Evolutionary conservation across 2,329 filamentous ascomycete genomes (phyloP).

Genomic region (Alternaria atra): DNA sequence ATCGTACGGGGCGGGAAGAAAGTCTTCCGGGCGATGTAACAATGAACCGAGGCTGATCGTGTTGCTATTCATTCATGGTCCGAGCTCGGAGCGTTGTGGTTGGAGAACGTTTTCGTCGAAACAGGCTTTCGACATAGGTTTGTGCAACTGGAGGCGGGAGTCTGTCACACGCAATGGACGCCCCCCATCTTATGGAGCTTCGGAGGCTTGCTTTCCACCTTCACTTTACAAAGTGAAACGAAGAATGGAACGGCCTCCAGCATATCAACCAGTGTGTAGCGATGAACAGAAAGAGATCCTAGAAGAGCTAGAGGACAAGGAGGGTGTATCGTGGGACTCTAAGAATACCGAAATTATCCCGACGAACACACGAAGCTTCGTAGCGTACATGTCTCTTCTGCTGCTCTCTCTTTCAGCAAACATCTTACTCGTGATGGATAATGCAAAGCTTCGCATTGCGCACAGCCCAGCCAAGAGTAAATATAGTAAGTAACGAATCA

Average conservation of each 20-base stretch:
- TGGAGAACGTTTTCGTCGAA: constrained; percentile 12
- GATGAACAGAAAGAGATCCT: constrained; percentile 32
- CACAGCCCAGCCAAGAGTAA: constrained; percentile 28
- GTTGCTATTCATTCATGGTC: constrained; percentile 35
- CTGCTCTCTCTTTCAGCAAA: constrained; percentile 43
- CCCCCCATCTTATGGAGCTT: constrained; percentile 6
- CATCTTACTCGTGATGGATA: constrained; percentile 40
- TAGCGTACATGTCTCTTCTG: constrained; percentile 38
- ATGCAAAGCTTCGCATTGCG: constrained; percentile 30
- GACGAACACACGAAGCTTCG: constrained; percentile 36
- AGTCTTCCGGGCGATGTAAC: constrained; percentile 22
- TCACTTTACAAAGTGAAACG: constrained; percentile 2
- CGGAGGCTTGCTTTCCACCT: constrained; percentile 6
- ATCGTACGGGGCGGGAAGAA: constrained; percentile 20
- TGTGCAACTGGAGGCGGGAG: constrained; percentile 16
- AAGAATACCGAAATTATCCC: constrained; percentile 38
- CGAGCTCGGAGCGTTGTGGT: constrained; percentile 30
- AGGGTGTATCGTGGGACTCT: constrained; percentile 34
- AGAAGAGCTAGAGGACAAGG: constrained; percentile 34
- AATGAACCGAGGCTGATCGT: constrained; percentile 17
- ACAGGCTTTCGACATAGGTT: constrained; percentile 15
- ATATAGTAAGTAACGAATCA: constrained; percentile 34
- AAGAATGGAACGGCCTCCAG: constrained; percentile 36
- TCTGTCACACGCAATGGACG: constrained; percentile 11
- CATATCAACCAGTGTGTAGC: constrained; percentile 37